phyloP scores from a whole-genome alignment of 352 stramenopile genomes.

The Globisporangium uncinulatum region DNA sequence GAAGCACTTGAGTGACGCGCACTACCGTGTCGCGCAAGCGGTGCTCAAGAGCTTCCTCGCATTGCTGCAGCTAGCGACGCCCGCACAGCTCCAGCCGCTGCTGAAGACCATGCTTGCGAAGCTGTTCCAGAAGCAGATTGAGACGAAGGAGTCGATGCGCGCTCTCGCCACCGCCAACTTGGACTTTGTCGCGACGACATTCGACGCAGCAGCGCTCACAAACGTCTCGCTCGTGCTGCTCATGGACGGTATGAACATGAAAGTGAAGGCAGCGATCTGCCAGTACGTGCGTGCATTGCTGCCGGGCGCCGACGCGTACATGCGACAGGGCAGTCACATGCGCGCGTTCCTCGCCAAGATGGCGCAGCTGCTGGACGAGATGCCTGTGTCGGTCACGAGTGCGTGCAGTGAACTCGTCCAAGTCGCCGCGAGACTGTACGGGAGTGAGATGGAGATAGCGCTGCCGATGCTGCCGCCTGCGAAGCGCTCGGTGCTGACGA shows the following conservation, averaged over 20 bases:
- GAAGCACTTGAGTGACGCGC: slow-evolving; percentile 58
- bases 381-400: slow-evolving; percentile 46
- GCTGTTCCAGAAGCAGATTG: slow-evolving; percentile 72
- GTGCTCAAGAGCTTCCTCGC: slow-evolving; percentile 55
- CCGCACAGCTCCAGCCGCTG: slow-evolving; percentile 37
- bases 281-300: slow-evolving; percentile 59
- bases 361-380: slow-evolving; percentile 62
- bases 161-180: slow-evolving; percentile 51
- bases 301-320: slow-evolving; percentile 42
- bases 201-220: slow-evolving; percentile 45
- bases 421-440: slow-evolving; percentile 39
- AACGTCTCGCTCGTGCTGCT: slow-evolving; percentile 50
- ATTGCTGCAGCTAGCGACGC: slow-evolving; percentile 33
- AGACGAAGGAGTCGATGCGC: slow-evolving; percentile 64
- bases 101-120: slow-evolving; percentile 55
- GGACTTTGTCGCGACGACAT: slow-evolving; percentile 39
- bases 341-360: slow-evolving; percentile 65
- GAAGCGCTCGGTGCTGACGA: slow-evolving; percentile 44
- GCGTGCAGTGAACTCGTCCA: slow-evolving; percentile 58
- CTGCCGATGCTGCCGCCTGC: slow-evolving; percentile 50
- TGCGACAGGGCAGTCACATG: slow-evolving; percentile 58
- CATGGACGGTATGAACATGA: slow-evolving; percentile 74
- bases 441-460: slow-evolving; percentile 41
- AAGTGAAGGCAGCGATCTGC: slow-evolving; percentile 64
- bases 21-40: slow-evolving; percentile 71